phyloP scores from a whole-genome alignment of 441 rosid species.

The Pelargonium cotyledonis region DNA sequence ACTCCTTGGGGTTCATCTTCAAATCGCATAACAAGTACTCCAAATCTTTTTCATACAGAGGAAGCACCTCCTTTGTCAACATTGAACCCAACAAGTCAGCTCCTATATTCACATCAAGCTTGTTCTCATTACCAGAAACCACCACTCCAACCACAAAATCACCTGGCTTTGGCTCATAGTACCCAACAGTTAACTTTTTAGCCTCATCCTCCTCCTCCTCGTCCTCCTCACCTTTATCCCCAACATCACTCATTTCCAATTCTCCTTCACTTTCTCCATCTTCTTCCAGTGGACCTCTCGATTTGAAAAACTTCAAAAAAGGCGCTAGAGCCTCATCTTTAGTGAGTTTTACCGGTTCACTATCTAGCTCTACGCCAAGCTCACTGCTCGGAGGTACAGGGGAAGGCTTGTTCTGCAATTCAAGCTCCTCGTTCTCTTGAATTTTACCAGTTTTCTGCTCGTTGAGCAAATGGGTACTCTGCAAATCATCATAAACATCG shows the following conservation, averaged over 20 bases:
- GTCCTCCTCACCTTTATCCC: constrained; percentile 22
- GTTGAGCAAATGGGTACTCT: constrained; percentile 33
- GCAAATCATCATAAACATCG: constrained; percentile 34
- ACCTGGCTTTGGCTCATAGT: constrained; percentile 74
- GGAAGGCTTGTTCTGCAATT: constrained; percentile 59
- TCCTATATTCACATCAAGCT: constrained; percentile 76
- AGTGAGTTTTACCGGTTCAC: constrained; percentile 23
- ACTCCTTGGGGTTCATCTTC: constrained; percentile 43
- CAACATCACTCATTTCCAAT: constrained; percentile 21
- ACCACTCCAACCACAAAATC: constrained; percentile 84
- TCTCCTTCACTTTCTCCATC: constrained; percentile 21
- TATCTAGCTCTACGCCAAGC: constrained; percentile 27
- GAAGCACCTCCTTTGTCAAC: constrained; percentile 90
- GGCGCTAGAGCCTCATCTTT: constrained; percentile 69
- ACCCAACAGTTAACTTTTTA: constrained; percentile 46
- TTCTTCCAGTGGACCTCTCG: constrained; percentile 31
- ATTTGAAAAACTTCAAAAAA: constrained; percentile 71
- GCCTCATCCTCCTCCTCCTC: constrained; percentile 24
- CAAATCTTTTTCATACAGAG: constrained; percentile 62
- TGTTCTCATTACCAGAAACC: constrained; percentile 91
- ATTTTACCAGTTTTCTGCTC: constrained; percentile 24
- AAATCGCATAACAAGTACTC: constrained; percentile 65
- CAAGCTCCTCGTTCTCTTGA: constrained; percentile 50
- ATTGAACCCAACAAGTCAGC: constrained; percentile 83
- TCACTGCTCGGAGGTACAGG: constrained; percentile 30